phyloP scores from a whole-genome alignment of 1,139 yeast genomes.

The Nakaseomyces delphensis region DNA sequence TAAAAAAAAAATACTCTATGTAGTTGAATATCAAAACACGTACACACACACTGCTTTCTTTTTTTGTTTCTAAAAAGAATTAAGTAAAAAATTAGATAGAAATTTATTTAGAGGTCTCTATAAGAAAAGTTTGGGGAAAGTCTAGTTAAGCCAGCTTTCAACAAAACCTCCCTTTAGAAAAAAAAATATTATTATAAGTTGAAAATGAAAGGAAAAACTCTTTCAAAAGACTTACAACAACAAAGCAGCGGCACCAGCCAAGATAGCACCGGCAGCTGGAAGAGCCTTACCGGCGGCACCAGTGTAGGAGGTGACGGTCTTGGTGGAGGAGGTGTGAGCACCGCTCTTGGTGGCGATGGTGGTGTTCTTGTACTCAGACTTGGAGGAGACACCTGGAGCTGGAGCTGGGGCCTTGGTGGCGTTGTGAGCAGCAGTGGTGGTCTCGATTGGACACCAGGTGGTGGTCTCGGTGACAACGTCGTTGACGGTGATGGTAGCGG shows the following conservation, averaged over 20 bases:
- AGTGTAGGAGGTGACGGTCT: slow-evolving; percentile 17
- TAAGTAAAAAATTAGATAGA: neutral
- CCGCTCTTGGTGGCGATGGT: slow-evolving; percentile 8
- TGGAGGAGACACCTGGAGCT: slow-evolving; percentile 5
- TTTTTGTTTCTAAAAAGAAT: neutral
- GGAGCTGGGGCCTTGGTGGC: slow-evolving; percentile 8
- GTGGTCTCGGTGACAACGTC: slow-evolving; percentile 26
- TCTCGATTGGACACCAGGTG: slow-evolving; percentile 27
- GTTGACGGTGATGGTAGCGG: slow-evolving; percentile 14
- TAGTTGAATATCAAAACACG: slow-evolving; percentile 6
- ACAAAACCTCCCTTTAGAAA: neutral
- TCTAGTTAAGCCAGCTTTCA: too few relatives aligned
- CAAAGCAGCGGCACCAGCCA: slow-evolving; percentile 31
- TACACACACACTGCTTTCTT: slow-evolving; percentile 6
- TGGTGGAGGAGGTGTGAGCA: slow-evolving; percentile 7
- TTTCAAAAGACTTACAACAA: slow-evolving; percentile 21
- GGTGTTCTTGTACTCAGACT: slow-evolving; percentile 7
- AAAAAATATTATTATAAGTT: neutral
- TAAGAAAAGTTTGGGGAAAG: neutral
- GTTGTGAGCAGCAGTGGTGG: slow-evolving; percentile 13
- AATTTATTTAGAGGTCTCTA: neutral
- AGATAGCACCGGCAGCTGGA: slow-evolving; percentile 31
- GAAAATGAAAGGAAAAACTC: neutral
- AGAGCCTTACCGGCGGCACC: slow-evolving; percentile 29
- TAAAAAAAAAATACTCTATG: slow-evolving; percentile 4